Base-by-base conservation (phyloP, 1,139 yeast species). In the Neolecta irregularis region DNA sequence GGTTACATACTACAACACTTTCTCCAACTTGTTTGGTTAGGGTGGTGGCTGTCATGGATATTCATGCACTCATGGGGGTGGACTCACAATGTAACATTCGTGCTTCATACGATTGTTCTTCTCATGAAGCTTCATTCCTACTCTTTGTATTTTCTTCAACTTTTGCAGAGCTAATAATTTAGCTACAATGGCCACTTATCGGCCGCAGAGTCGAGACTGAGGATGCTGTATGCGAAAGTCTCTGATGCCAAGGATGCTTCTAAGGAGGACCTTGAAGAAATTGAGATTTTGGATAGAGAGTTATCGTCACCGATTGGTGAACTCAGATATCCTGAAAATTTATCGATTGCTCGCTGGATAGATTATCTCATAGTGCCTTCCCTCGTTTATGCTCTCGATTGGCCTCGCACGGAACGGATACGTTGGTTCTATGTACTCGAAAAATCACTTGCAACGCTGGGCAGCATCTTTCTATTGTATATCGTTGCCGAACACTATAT, bases 61-160 rank as follows among this genome's bases (percentile, higher is more conserved):
- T 33, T 13, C 6, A 15, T 25, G 9, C 33, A 26, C 13, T 18
- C 26, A 20, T 33, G 36, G 36, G 9, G 28, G 3, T 85, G 96
- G 96, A 75, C 83, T 36, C 93, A 81, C 3, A 72, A 73, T 49
- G 83, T 83, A 26, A 85, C 77, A 49, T 57, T 85, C 42, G 65
- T 79, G 41, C 61, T 85, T 38, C 96, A 85, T 53, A 69, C 80
- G 9, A 61, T 81, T 37, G 95, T 85, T 3, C 59, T 81, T 44
- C 54, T 85, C 44, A 85, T 85, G 96, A 85, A 85, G 52, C 75
- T 75, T 71, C 95, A 85, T 53, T 80, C 94, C 2, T 85, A 73
- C 51, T 79, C 78, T 1, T 80, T 75, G 48, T 83, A 73, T n/a
- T n/a, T n/a, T n/a, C n/a, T n/a, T n/a, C n/a, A n/a, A n/a, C n/a